These are phyloP conservation scores for Talaromyces amestolkiae DNA, from an alignment of 2,329 filamentous ascomycete genomes.

Conservation along the genomic window DNA sequence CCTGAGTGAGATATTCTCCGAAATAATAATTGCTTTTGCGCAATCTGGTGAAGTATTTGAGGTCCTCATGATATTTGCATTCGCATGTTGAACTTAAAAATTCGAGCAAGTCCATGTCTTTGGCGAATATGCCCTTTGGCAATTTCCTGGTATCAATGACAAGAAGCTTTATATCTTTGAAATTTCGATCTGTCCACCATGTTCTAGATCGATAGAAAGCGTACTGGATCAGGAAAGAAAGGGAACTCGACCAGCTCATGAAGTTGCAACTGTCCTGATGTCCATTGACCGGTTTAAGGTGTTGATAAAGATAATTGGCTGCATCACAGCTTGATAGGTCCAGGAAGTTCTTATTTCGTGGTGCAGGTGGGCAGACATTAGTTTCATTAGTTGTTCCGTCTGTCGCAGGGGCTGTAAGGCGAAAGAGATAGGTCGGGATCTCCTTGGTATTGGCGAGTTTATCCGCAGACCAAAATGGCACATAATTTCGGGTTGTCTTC, in stretches of 20 bases:
- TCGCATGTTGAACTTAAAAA: not conserved
- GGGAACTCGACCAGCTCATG: slow-evolving; percentile 1
- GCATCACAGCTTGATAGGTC: not conserved
- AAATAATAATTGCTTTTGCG: not conserved
- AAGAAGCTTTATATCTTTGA: not conserved
- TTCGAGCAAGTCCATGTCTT: not conserved
- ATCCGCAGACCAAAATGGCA: not conserved
- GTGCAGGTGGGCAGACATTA: not conserved
- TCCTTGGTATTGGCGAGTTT: not conserved
- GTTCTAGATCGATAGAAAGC: not conserved
- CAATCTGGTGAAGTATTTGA: not conserved
- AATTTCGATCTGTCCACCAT: not conserved
- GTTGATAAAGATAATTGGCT: not conserved
- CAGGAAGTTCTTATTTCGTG: not conserved
- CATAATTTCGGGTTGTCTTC: not conserved
- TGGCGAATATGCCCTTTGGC: not conserved
- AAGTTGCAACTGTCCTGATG: not conserved
- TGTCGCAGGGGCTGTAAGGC: not conserved
- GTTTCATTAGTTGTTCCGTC: not conserved
- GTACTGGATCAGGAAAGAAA: not conserved
- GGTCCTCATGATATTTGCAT: not conserved
- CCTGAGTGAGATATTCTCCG: not conserved
- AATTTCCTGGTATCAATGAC: not conserved
- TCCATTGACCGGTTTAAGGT: not conserved
- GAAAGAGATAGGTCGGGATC: slow-evolving; percentile 5